Conservation (phyloP, 352 stramenopile species). For the Globisporangium spiculum region DNA sequence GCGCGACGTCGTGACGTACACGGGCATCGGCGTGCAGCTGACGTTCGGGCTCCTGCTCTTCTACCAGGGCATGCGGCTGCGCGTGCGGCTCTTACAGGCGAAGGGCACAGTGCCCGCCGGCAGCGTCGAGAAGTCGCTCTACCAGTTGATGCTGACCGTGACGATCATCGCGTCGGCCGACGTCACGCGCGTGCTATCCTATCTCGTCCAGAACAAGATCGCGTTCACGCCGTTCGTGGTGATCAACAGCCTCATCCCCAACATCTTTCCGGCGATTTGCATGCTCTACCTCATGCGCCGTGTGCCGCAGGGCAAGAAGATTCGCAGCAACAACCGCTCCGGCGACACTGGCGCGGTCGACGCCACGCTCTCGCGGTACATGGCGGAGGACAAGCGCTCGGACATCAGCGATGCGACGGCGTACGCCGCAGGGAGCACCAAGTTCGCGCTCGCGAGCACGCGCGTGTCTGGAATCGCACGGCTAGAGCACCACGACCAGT, state of each 20-base stretch:
- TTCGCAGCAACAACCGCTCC: slow-evolving; percentile 18
- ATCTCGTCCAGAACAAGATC: slow-evolving; percentile 45
- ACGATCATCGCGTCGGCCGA: slow-evolving; percentile 75
- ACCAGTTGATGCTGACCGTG: slow-evolving; percentile 80
- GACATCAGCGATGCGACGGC: slow-evolving; percentile 19
- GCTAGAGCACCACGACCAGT: slow-evolving; percentile 20
- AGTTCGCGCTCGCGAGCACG: slow-evolving; percentile 19
- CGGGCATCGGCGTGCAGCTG: slow-evolving; percentile 54
- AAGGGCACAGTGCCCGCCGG: slow-evolving; percentile 60
- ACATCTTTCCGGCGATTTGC: slow-evolving; percentile 85
- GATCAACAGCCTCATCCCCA: slow-evolving; percentile 73
- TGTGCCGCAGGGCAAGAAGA: slow-evolving; percentile 28
- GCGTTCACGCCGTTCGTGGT: slow-evolving; percentile 71
- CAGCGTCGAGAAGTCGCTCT: slow-evolving; percentile 78
- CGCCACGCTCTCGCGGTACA: slow-evolving; percentile 59
- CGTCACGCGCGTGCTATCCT: slow-evolving; percentile 61
- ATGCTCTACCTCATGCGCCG: slow-evolving; percentile 89
- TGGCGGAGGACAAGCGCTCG: slow-evolving; percentile 36
- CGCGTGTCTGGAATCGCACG: slow-evolving; percentile 19
- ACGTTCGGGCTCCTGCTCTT: slow-evolving; percentile 65
- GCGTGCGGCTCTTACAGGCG: slow-evolving; percentile 64
- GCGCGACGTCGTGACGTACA: slow-evolving; percentile 55
- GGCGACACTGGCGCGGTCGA: slow-evolving; percentile 11
- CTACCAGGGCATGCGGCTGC: slow-evolving; percentile 72
- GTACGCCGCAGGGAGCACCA: slow-evolving; percentile 17